A percentile compares a stretch with the other conserved stretches of the same genome.
Evolutionary conservation across 2,329 filamentous ascomycete genomes (phyloP).

Genomic region (Dothideomycetes sp.): DNA sequence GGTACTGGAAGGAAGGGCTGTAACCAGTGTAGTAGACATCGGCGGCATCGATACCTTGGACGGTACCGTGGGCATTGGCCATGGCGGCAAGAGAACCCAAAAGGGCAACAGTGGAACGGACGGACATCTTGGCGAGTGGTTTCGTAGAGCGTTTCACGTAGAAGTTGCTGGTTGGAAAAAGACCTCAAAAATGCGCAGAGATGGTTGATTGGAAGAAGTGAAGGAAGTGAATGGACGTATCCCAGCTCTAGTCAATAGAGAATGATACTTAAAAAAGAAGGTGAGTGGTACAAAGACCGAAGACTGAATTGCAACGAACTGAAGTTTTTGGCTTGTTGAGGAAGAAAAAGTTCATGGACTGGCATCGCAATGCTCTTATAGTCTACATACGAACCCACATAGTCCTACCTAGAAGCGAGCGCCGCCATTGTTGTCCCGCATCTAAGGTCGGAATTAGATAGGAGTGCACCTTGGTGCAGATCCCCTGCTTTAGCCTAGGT

Average conservation of each 20-base stretch:
- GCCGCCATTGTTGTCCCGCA: background rate
- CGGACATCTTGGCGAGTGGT: conserved; percentile 13
- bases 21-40: conserved; percentile 35
- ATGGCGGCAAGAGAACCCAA: conserved; percentile 23
- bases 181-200: background rate
- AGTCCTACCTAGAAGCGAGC: background rate
- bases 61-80: conserved; percentile 36
- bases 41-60: conserved; percentile 34
- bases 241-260: conserved; percentile 1
- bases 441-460: background rate
- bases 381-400: background rate
- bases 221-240: background rate
- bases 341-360: no score
- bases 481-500: background rate
- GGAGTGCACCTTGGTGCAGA: background rate
- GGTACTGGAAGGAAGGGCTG: conserved; percentile 31
- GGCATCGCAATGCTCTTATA: conserved; percentile 1
- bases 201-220: background rate
- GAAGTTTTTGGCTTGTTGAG: background rate
- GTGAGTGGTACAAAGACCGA: conserved; percentile 1
- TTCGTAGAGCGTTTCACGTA: background rate
- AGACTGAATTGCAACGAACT: conserved; percentile 1
- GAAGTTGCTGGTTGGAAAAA: background rate
- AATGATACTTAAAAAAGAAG: background rate
- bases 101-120: conserved; percentile 15